Percentiles rank a stretch among this genome's conserved stretches.
phyloP scores from a whole-genome alignment of 2,329 filamentous ascomycete genomes.

The Emmonsiellopsis sp. region DNA sequence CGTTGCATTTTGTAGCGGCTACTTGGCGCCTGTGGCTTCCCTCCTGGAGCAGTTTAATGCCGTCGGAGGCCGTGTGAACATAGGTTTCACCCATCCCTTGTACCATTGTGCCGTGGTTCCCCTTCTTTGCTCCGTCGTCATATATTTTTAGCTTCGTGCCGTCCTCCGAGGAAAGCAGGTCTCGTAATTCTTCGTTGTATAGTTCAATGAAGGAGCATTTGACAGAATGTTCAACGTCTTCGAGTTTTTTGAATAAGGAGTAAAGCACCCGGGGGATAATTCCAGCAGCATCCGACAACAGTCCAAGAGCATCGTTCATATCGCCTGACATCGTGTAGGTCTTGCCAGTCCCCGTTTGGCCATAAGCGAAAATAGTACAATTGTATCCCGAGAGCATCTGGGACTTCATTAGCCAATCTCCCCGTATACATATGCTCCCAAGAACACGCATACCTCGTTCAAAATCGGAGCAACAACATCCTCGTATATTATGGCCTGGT shows the following conservation, averaged over 20 bases:
- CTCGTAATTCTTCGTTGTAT: conserved; percentile 94
- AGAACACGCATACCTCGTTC: conserved; percentile 61
- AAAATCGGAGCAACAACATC: conserved; percentile 90
- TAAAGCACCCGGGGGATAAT: conserved; percentile 91
- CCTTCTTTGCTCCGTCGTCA: conserved; percentile 69
- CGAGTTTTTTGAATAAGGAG: conserved; percentile 75
- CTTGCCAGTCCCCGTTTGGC: conserved; percentile 95
- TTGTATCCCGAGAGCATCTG: conserved; percentile 93
- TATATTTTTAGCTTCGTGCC: conserved; percentile 85
- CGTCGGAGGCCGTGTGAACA: conserved; percentile 74
- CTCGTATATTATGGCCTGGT: conserved; percentile 89
- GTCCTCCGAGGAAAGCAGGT: conserved; percentile 76
- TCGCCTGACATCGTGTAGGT: conserved; percentile 99
- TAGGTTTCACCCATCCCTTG: conserved; percentile 97
- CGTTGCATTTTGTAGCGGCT: conserved; percentile 99
- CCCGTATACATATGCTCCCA: neutral
- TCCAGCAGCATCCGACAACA: conserved; percentile 82
- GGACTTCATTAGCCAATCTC: neutral
- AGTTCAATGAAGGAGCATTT: conserved; percentile 98
- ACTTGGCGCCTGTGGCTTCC: conserved; percentile 93
- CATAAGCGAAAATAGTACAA: conserved; percentile 97
- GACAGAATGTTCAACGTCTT: conserved; percentile 75
- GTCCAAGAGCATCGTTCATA: conserved; percentile 77
- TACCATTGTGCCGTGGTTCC: conserved; percentile 70
- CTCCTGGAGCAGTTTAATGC: conserved; percentile 78